phyloP scores from a whole-genome alignment of 1,284 basidiomycete species.

The Tetrapyrgos nigripes region DNA sequence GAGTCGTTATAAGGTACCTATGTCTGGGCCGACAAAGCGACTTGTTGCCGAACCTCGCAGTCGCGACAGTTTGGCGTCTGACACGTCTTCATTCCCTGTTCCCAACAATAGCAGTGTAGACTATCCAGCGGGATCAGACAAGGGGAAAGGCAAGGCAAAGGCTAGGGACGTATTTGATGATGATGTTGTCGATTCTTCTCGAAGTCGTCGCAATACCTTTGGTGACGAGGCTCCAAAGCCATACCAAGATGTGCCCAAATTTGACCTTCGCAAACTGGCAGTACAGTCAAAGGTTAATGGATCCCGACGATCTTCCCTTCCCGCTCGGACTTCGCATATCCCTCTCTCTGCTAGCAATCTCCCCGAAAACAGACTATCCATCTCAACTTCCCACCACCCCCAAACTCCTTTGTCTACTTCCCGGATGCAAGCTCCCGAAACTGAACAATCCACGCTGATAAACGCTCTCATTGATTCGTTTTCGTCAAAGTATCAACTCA shows the following conservation, averaged over 20 bases:
- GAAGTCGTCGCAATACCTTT: not conserved
- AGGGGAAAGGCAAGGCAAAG: not conserved
- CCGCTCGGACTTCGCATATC: not conserved
- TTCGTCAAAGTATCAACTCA: not conserved
- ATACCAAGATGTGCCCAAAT: not conserved
- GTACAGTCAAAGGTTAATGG: not conserved
- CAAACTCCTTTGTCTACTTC: not conserved
- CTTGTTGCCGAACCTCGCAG: not conserved
- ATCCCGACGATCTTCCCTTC: not conserved
- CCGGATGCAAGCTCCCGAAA: not conserved
- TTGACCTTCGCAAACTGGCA: not conserved
- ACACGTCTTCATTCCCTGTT: not conserved
- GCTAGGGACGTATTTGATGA: not conserved
- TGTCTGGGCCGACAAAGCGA: not conserved
- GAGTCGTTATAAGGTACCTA: not conserved
- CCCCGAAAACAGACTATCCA: too few species aligned
- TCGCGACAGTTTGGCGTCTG: not conserved
- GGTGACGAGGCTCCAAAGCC: not conserved
- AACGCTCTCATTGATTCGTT: not conserved
- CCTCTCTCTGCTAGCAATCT: too few species aligned
- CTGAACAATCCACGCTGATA: not conserved
- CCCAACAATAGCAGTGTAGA: not conserved
- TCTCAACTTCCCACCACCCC: too few species aligned
- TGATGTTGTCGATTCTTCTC: not conserved
- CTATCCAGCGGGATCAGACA: not conserved